Percentiles rank a stretch among this genome's conserved stretches.
These are phyloP conservation scores for Leccinum variicolor DNA, from an alignment of 768 basidiomycete genomes.

Conservation along the genomic window DNA sequence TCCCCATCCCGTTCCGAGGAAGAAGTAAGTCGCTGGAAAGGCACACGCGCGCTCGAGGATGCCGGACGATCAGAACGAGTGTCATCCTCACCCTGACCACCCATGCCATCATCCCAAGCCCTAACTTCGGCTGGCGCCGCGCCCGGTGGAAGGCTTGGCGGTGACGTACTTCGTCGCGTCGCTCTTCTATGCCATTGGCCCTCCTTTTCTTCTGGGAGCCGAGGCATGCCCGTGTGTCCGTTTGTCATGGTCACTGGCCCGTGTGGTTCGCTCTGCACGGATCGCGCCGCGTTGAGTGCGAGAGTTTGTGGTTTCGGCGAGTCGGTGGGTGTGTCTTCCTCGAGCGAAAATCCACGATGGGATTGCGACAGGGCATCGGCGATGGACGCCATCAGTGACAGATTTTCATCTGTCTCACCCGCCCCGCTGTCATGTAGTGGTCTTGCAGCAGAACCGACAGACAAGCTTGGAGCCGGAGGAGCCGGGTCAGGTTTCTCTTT, in stretches of 20 bases:
- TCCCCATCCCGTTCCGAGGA: slow-evolving; percentile 30
- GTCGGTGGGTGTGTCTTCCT: slow-evolving; percentile 21
- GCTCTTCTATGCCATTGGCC: slow-evolving; percentile 21
- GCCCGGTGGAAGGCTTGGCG: slow-evolving; percentile 41
- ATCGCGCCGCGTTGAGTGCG: neutral
- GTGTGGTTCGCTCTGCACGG: slow-evolving; percentile 16
- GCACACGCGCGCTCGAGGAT: slow-evolving; percentile 31
- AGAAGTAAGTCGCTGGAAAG: slow-evolving; percentile 34
- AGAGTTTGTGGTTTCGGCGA: slow-evolving; percentile 35
- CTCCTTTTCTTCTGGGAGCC: slow-evolving; percentile 12
- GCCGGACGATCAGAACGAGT: slow-evolving; percentile 29
- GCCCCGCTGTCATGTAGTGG: slow-evolving; percentile 5
- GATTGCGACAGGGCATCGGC: slow-evolving; percentile 34
- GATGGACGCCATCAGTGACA: slow-evolving; percentile 38
- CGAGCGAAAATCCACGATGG: slow-evolving; percentile 24
- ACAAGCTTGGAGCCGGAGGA: slow-evolving; percentile 6
- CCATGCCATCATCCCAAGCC: slow-evolving; percentile 35
- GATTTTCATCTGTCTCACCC: slow-evolving; percentile 19
- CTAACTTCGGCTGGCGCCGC: slow-evolving; percentile 38
- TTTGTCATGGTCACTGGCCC: slow-evolving; percentile 15
- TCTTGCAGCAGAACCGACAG: neutral
- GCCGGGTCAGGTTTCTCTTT: slow-evolving; percentile 37
- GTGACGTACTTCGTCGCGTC: slow-evolving; percentile 32
- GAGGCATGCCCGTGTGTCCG: slow-evolving; percentile 9
- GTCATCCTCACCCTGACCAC: slow-evolving; percentile 31